phyloP scores from a whole-genome alignment of 208 protist genomes.

The Cochliopodium minus region DNA sequence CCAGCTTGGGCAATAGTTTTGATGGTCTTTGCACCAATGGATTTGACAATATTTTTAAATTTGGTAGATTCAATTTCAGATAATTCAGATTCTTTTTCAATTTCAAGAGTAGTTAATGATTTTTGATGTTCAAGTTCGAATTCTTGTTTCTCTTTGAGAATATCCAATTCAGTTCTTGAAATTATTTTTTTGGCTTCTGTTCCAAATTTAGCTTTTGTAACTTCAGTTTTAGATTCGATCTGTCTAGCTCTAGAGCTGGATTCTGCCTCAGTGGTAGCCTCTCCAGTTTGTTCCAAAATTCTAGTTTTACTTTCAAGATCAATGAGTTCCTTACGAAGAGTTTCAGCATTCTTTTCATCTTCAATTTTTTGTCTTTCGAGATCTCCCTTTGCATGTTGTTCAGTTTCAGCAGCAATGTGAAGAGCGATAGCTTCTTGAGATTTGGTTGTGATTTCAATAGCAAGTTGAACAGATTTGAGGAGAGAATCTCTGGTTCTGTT shows the following conservation, averaged over 20 bases:
- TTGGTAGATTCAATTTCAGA: constrained; percentile 43
- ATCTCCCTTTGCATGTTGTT: constrained; percentile 63
- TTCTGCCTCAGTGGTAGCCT: background rate
- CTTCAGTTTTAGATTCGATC: constrained; percentile 9
- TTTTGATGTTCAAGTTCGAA: constrained; percentile 48
- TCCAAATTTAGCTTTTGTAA: background rate
- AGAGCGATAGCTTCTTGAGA: too few species aligned
- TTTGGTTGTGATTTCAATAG: constrained; percentile 94
- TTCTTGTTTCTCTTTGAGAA: too few species aligned
- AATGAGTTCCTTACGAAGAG: background rate
- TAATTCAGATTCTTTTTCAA: constrained; percentile 38
- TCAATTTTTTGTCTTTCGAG: constrained; percentile 70
- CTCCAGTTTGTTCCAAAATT: background rate
- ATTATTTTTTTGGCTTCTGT: background rate
- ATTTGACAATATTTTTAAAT: constrained; percentile 46
- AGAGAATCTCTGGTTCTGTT: constrained; percentile 72
- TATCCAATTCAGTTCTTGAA: too few species aligned
- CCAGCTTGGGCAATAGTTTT: constrained; percentile 57
- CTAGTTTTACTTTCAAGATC: background rate
- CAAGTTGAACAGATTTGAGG: constrained; percentile 85
- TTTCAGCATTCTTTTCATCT: constrained; percentile 50
- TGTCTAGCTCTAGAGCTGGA: constrained; percentile 1
- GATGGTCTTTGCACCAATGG: constrained; percentile 62
- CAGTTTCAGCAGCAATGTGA: constrained; percentile 84
- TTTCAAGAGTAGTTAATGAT: constrained; percentile 46